A percentile compares a stretch with the other conserved stretches of the same genome.
These are phyloP conservation scores for Calonectria hawksworthii DNA, from an alignment of 2,329 filamentous ascomycete species.

Conservation along the genomic window DNA sequence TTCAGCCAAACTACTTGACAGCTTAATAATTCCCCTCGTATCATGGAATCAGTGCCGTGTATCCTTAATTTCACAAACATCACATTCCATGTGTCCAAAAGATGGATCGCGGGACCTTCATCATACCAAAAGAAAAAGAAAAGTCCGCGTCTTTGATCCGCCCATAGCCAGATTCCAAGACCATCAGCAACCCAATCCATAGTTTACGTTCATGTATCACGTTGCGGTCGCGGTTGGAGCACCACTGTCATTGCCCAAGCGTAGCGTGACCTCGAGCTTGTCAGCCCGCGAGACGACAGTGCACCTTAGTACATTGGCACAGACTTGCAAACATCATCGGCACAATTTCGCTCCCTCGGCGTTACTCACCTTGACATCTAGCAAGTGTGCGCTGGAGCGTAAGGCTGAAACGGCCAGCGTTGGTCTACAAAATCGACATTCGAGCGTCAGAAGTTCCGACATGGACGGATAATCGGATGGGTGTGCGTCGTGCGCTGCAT, in stretches of 20 bases:
- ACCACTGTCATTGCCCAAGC: background rate
- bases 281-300: background rate
- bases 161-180: background rate
- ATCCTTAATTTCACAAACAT: background rate
- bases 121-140: background rate
- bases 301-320: background rate
- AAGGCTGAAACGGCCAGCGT: background rate
- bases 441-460: no score
- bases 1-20: no score
- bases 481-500: background rate
- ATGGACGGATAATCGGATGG: background rate
- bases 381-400: background rate
- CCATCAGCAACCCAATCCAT: background rate
- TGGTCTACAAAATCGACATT: background rate
- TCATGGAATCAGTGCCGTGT: no score
- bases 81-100: background rate
- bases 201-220: no score
- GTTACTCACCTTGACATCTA: background rate
- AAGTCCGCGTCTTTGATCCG: no score
- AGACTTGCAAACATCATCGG: background rate
- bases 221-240: background rate
- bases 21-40: no score
- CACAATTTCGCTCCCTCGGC: background rate
- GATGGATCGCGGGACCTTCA: background rate
- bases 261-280: background rate